These are phyloP conservation scores for Suillus placidus DNA, from an alignment of 768 basidiomycete genomes.

Conservation along the genomic window DNA sequence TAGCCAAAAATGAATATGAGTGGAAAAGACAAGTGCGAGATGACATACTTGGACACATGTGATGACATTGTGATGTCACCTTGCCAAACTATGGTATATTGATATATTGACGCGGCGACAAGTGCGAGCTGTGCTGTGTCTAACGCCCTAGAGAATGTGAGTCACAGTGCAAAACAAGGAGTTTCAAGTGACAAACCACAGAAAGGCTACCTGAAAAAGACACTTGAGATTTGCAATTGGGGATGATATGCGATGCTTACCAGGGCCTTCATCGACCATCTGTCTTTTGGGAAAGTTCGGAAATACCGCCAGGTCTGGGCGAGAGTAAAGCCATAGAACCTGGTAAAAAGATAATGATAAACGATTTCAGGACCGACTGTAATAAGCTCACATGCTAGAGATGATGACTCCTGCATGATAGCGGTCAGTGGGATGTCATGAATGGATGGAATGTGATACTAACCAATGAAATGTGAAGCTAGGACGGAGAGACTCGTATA, in stretches of 20 bases:
- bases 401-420: conserved; percentile 31
- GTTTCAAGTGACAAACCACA: conserved; percentile 22
- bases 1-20: background rate
- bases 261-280: conserved; percentile 33
- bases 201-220: conserved; percentile 28
- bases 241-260: conserved; percentile 19
- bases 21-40: background rate
- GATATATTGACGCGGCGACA: conserved; percentile 35
- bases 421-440: conserved; percentile 10
- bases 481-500: conserved; percentile 22
- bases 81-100: conserved; percentile 34
- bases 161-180: background rate
- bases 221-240: background rate
- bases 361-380: background rate
- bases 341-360: conserved; percentile 10
- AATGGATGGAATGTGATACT: background rate
- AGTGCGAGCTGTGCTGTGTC: conserved; percentile 33
- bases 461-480: conserved; percentile 33
- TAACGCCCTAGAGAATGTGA: conserved; percentile 19
- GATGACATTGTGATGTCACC: conserved; percentile 27
- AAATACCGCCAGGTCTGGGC: conserved; percentile 39
- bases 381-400: conserved; percentile 32
- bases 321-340: conserved; percentile 39
- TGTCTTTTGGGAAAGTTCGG: conserved; percentile 33
- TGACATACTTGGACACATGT: conserved; percentile 31